A percentile compares a stretch with the other conserved stretches of the same genome.
These are phyloP conservation scores for Babjeviella inositovora DNA, from an alignment of 805 yeast genomes.

Conservation along the genomic window DNA sequence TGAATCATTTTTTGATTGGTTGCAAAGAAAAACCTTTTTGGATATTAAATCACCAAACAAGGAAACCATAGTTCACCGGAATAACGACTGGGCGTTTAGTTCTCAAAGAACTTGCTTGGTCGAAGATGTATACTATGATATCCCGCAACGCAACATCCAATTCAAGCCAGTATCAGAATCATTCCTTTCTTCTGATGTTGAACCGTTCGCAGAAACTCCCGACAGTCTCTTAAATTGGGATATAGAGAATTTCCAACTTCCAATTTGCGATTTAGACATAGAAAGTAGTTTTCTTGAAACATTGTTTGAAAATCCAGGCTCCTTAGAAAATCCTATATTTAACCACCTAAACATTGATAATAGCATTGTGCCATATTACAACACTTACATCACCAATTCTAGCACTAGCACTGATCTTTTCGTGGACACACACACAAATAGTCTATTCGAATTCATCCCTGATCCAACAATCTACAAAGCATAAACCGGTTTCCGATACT, in stretches of 20 bases:
- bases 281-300: too few species aligned
- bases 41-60: background rate
- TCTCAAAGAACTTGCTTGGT: background rate
- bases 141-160: background rate
- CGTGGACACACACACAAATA: too few species aligned
- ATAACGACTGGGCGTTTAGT: background rate
- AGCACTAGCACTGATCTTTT: too few species aligned
- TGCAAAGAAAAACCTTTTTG: slow-evolving; percentile 2
- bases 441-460: too few species aligned
- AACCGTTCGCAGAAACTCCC: background rate
- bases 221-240: background rate
- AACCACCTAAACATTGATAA: too few species aligned
- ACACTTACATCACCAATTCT: too few species aligned
- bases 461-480: background rate
- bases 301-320: too few species aligned
- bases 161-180: background rate
- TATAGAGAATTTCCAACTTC: background rate
- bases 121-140: slow-evolving; percentile 1
- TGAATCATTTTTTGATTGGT: slow-evolving; percentile 8
- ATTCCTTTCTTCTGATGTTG: background rate
- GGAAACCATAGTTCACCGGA: background rate
- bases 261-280: too few species aligned
- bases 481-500: background rate
- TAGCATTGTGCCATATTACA: too few species aligned
- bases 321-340: too few species aligned